A percentile compares a stretch with the other conserved stretches of the same genome.
phyloP scores from a whole-genome alignment of 2,329 filamentous ascomycete species.

The Arthrobotrys iridis region DNA sequence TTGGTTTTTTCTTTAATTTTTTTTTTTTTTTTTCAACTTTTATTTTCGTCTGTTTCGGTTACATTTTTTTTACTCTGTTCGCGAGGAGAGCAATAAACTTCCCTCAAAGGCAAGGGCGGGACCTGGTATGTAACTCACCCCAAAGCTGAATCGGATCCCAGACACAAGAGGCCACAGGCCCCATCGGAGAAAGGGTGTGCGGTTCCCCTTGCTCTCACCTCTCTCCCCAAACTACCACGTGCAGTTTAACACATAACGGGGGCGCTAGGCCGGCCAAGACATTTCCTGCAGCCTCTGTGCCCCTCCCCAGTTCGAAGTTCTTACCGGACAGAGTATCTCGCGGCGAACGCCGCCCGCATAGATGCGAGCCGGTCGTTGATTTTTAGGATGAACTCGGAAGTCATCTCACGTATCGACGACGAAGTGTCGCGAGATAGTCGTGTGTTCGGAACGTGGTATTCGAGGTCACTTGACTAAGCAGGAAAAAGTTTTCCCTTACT shows the following conservation, averaged over 20 bases:
- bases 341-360: slow-evolving; percentile 51
- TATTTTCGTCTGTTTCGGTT: neutral
- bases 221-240: slow-evolving; percentile 46
- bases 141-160: slow-evolving; percentile 40
- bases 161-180: slow-evolving; percentile 41
- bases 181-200: slow-evolving; percentile 52
- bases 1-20: slow-evolving; percentile 1
- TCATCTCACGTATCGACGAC: slow-evolving; percentile 7
- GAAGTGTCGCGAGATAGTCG: slow-evolving; percentile 51
- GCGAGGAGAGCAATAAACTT: slow-evolving; percentile 17
- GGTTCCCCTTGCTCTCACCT: slow-evolving; percentile 37
- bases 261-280: slow-evolving; percentile 46
- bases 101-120: slow-evolving; percentile 40
- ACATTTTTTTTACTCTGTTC: too few relatives aligned
- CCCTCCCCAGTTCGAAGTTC: slow-evolving; percentile 16
- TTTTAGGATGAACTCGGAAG: slow-evolving; percentile 49
- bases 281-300: neutral
- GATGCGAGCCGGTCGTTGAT: slow-evolving; percentile 39
- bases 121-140: slow-evolving; percentile 21
- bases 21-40: slow-evolving; percentile 4
- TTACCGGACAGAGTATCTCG: slow-evolving; percentile 27
- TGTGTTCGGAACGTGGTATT: slow-evolving; percentile 34
- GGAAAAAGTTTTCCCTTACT: slow-evolving; percentile 18
- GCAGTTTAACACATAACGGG: slow-evolving; percentile 53
- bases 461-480: slow-evolving; percentile 44